phyloP scores from a whole-genome alignment of 225 moss, liverwort and hornwort genomes.

The Sphagnum contortum region DNA sequence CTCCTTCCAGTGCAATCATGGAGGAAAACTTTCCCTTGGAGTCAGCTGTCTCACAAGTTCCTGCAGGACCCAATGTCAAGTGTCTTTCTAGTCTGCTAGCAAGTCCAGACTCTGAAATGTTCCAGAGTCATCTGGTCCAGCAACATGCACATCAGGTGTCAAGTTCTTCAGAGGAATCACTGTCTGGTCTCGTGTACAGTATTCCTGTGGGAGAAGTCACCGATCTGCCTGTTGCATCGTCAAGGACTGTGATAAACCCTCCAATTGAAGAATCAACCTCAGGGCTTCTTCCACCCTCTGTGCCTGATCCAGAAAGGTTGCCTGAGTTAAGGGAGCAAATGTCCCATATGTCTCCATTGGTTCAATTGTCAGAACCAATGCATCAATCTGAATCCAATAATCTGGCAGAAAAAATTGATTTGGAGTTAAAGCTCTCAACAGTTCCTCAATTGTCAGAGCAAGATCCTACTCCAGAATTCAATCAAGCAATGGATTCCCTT shows the following conservation, averaged over 20 bases:
- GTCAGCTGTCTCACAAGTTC: too few relatives aligned
- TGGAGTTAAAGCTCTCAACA: too few relatives aligned
- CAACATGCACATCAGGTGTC: not conserved
- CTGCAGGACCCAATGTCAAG: too few relatives aligned
- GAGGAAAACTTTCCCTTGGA: too few relatives aligned
- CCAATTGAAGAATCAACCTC: constrained; percentile 1
- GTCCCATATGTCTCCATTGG: not conserved
- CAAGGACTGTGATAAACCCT: constrained; percentile 4
- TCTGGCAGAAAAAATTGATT: constrained; percentile 1
- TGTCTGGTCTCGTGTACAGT: too few relatives aligned
- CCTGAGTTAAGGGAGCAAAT: not conserved
- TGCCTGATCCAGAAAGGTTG: constrained; percentile 11
- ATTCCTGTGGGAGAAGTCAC: constrained; percentile 1
- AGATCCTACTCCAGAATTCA: too few relatives aligned
- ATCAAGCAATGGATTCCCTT: too few relatives aligned
- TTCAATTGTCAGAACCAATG: constrained; percentile 1
- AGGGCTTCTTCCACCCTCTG: constrained; percentile 5
- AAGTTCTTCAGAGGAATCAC: constrained; percentile 10
- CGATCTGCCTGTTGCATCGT: constrained; percentile 4
- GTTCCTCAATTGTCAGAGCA: too few relatives aligned
- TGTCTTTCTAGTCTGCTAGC: too few relatives aligned
- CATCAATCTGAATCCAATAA: constrained; percentile 2
- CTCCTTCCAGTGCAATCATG: too few relatives aligned
- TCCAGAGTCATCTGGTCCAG: too few relatives aligned
- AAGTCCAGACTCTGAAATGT: too few relatives aligned